phyloP scores from a whole-genome alignment of 139 green algal genomes.

The Coccomyxa sp. region DNA sequence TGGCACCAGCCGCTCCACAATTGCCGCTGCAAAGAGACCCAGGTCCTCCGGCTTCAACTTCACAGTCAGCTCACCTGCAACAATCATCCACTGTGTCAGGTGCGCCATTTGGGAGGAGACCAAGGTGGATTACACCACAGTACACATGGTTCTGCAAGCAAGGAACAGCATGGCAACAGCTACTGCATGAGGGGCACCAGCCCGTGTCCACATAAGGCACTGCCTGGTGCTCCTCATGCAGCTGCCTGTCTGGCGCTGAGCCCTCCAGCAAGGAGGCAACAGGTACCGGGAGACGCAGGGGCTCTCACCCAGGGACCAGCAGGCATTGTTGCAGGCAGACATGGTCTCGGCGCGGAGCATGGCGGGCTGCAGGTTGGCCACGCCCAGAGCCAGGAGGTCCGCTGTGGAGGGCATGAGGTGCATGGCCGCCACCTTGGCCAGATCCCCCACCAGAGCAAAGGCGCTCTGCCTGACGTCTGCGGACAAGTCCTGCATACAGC shows the following conservation, averaged over 20 bases:
- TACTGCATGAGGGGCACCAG: too few relatives aligned
- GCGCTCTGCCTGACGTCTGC: slow-evolving; percentile 80
- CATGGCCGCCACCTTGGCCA: slow-evolving; percentile 58
- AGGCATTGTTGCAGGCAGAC: slow-evolving; percentile 90
- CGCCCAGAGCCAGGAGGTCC: slow-evolving; percentile 32
- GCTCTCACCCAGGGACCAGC: slow-evolving; percentile 78
- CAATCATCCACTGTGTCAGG: too few relatives aligned
- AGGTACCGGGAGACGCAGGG: background rate
- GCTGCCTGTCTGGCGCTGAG: too few relatives aligned
- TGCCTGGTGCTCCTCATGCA: too few relatives aligned
- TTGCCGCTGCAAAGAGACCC: slow-evolving; percentile 39
- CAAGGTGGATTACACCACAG: too few relatives aligned
- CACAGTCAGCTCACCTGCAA: slow-evolving; percentile 67
- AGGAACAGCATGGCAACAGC: too few relatives aligned
- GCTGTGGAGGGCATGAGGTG: slow-evolving; percentile 43
- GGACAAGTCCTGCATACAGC: slow-evolving; percentile 26
- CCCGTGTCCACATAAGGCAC: too few relatives aligned
- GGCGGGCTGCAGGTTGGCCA: slow-evolving; percentile 24
- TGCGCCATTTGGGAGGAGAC: too few relatives aligned
- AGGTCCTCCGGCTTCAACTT: slow-evolving; percentile 57
- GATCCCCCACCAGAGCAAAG: slow-evolving; percentile 91
- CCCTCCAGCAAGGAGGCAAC: too few relatives aligned
- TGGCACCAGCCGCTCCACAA: slow-evolving; percentile 49
- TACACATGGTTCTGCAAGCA: too few relatives aligned
- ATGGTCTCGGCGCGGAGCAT: slow-evolving; percentile 41